These are phyloP conservation scores for Ambrosiella xylebori DNA, from an alignment of 2,329 filamentous ascomycete genomes.

Conservation along the genomic window DNA sequence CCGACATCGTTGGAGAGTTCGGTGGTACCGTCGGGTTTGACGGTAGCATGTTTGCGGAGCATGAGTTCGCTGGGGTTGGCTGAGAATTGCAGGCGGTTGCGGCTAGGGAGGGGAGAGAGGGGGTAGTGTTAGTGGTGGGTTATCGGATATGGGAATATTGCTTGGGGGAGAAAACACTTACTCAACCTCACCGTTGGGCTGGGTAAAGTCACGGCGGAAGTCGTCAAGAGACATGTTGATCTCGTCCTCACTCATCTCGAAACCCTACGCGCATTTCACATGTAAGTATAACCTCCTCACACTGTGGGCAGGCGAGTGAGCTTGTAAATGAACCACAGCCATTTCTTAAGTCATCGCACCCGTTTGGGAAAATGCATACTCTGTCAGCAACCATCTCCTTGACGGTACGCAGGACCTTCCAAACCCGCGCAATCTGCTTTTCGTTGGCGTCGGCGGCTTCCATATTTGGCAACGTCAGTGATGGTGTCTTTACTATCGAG, in stretches of 20 bases:
- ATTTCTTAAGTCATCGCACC: background rate
- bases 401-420: conserved; percentile 84
- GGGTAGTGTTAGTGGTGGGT: background rate
- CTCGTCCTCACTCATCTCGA: conserved; percentile 80
- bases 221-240: conserved; percentile 70
- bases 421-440: conserved; percentile 50
- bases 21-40: conserved; percentile 51
- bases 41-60: conserved; percentile 51
- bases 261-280: conserved; percentile 45
- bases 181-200: conserved; percentile 58
- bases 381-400: conserved; percentile 90
- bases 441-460: conserved; percentile 23
- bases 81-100: conserved; percentile 70
- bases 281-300: background rate
- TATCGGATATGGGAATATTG: background rate
- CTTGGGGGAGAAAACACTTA: conserved; percentile 27
- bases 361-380: conserved; percentile 35
- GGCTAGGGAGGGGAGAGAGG: conserved; percentile 32
- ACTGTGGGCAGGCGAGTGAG: no score
- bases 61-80: conserved; percentile 70
- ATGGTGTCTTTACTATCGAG: background rate
- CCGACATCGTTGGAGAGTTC: conserved; percentile 52
- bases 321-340: background rate
- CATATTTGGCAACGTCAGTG: conserved; percentile 17
- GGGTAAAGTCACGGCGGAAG: conserved; percentile 57